Base-by-base conservation (phyloP, 331 rosid genomes). In the Acacia pycnantha region DNA sequence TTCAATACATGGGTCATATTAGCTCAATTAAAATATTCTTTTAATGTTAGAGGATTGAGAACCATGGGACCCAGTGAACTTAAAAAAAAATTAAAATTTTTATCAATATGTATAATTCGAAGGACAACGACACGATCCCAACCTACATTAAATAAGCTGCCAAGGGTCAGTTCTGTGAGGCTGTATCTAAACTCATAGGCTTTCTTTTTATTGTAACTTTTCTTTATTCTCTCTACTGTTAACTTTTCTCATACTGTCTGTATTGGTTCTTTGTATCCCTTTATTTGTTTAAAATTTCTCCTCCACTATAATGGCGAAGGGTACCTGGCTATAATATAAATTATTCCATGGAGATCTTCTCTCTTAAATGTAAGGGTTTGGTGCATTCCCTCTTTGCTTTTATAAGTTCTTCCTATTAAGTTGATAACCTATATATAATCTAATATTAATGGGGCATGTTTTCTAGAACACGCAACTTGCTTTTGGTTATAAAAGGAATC, bases 211-310 rank as follows among this genome's bases (percentile, higher is more conserved):
- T 24, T 59, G 4, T 41, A 70, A 50, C 76, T 83, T 62, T 70
- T 77, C 70, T 50, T 61, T 77, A 77, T 83, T 82, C 82, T 77
- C 79, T 71, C 75, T 48, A 37, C 29, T 48, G 21, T 47, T 46
- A 79, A 1, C 78, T 77, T 82, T 77, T 10, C 40, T 48, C 48
- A n/a, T 29, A 78, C 68, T 41, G 27, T 68, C 54, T 24, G 4
- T 35, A n/a, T n/a, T 24, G 66, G 50, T 35, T 66, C 31, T 66
- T 15, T 13, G 16, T 8, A 31, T 77, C 41, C 56, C 6, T 59
- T 50, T 16, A 50, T 50, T 44, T 76, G 4, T 54, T 71, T 31
- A 54, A 69, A 31, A 69, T 22, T 61, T 31, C n/a, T 56, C 29
- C 59, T 67, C 51, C 77, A 56, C 74, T 69, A 44, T 53, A 75